Evolutionary conservation across 2,329 filamentous ascomycete genomes (phyloP).

Genomic region (Exutisphaerella laricina): DNA sequence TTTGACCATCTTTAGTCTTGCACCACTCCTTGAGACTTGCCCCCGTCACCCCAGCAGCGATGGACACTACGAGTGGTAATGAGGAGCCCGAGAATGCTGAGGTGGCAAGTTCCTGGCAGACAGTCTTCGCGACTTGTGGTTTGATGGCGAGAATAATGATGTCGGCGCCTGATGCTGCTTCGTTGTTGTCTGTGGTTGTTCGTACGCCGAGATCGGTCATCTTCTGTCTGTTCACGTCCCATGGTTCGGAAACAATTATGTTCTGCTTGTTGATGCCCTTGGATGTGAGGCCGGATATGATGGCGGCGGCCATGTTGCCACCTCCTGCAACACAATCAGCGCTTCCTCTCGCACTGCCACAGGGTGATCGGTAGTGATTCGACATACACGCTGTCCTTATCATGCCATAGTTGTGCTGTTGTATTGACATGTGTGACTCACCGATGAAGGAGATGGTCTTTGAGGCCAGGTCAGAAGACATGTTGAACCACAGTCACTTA

Average conservation of each 20-base stretch:
- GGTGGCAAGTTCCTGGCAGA: constrained; percentile 24
- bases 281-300: constrained; percentile 25
- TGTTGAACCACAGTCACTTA: too few species aligned
- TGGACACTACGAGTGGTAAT: constrained; percentile 23
- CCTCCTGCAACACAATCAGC: constrained; percentile 18
- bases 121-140: constrained; percentile 26
- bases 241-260: constrained; percentile 28
- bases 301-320: constrained; percentile 29
- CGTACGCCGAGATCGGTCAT: constrained; percentile 25
- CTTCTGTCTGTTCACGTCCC: constrained; percentile 28
- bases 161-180: constrained; percentile 23
- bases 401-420: too few species aligned
- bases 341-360: too few species aligned
- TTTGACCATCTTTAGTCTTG: constrained; percentile 18
- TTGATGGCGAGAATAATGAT: constrained; percentile 28
- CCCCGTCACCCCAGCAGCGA: constrained; percentile 25
- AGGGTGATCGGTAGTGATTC: too few species aligned
- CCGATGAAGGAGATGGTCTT: constrained; percentile 26
- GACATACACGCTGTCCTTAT: too few species aligned
- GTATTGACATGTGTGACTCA: constrained; percentile 6
- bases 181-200: constrained; percentile 23
- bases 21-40: constrained; percentile 22
- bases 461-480: constrained; percentile 17
- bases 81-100: constrained; percentile 12
- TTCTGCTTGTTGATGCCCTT: constrained; percentile 21